Percentiles rank a stretch among this genome's conserved stretches.
These are phyloP conservation scores for Secale cereale DNA, from an alignment of 176 grass and related monocot genomes.

Conservation along the genomic window DNA sequence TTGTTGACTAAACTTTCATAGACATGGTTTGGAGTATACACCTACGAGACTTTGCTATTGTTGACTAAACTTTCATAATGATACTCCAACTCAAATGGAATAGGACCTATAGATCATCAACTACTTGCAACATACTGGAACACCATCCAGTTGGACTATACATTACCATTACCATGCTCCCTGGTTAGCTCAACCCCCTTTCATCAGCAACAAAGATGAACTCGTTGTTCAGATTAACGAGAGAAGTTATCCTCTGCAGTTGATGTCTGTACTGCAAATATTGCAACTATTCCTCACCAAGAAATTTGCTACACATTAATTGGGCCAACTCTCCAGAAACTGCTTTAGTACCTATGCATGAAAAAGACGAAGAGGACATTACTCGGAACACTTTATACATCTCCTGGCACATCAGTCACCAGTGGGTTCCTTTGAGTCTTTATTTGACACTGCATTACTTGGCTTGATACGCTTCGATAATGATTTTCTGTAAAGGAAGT, in stretches of 20 bases:
- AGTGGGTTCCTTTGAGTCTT: neutral
- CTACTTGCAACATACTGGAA: neutral
- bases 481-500: constrained; percentile 16
- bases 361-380: neutral
- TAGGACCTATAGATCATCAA: neutral
- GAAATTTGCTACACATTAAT: constrained; percentile 10
- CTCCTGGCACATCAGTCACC: neutral
- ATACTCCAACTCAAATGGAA: neutral
- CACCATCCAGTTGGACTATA: neutral
- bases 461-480: neutral
- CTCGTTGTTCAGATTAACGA: neutral
- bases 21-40: neutral
- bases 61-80: neutral
- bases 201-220: neutral
- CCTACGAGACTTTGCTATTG: neutral
- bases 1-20: neutral
- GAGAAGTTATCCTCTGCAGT: neutral
- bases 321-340: neutral
- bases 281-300: neutral
- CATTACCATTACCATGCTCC: neutral
- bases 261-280: constrained; percentile 10
- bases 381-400: constrained; percentile 9
- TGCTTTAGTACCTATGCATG: neutral
- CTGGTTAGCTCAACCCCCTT: neutral
- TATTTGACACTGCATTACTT: neutral